A percentile compares a stretch with the other conserved stretches of the same genome.
phyloP scores from a whole-genome alignment of 2,329 filamentous ascomycete species.

The Alternaria sp. region DNA sequence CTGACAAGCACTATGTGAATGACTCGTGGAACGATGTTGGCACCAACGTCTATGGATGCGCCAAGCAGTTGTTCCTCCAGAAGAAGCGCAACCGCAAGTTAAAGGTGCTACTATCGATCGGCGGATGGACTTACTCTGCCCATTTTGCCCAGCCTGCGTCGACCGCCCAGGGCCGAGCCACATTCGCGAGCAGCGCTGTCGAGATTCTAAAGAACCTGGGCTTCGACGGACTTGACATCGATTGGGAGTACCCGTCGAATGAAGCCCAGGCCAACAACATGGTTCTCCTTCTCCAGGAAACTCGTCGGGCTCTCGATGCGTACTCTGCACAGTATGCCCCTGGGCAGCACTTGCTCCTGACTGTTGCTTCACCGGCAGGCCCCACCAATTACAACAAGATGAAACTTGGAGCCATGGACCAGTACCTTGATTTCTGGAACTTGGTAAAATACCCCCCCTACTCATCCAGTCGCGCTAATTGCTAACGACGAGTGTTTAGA shows the following conservation, averaged over 20 bases:
- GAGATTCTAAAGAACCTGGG: slow-evolving; percentile 44
- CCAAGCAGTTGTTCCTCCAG: slow-evolving; percentile 48
- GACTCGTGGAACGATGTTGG: slow-evolving; percentile 53
- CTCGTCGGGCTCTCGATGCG: slow-evolving; percentile 48
- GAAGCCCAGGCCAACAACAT: slow-evolving; percentile 44
- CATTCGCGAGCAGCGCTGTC: slow-evolving; percentile 47
- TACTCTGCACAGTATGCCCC: slow-evolving; percentile 53
- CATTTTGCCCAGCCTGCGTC: slow-evolving; percentile 47
- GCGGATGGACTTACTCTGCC: slow-evolving; percentile 51
- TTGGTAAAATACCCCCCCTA: slow-evolving; percentile 45
- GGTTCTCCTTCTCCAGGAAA: slow-evolving; percentile 43
- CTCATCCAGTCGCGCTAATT: background rate
- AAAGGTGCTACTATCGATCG: slow-evolving; percentile 50
- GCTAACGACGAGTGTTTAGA: slow-evolving; percentile 47
- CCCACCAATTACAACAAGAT: slow-evolving; percentile 55
- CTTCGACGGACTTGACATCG: slow-evolving; percentile 50
- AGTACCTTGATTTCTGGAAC: slow-evolving; percentile 62
- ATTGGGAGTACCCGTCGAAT: slow-evolving; percentile 49
- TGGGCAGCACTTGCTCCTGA: slow-evolving; percentile 56
- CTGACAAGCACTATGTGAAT: slow-evolving; percentile 48
- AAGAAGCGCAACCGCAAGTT: slow-evolving; percentile 50
- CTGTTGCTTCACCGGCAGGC: slow-evolving; percentile 56
- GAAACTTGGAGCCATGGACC: slow-evolving; percentile 56
- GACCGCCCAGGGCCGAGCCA: slow-evolving; percentile 39
- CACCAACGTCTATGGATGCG: slow-evolving; percentile 50